phyloP scores from a whole-genome alignment of 1,284 basidiomycete genomes.

The Puccinia hordei region DNA sequence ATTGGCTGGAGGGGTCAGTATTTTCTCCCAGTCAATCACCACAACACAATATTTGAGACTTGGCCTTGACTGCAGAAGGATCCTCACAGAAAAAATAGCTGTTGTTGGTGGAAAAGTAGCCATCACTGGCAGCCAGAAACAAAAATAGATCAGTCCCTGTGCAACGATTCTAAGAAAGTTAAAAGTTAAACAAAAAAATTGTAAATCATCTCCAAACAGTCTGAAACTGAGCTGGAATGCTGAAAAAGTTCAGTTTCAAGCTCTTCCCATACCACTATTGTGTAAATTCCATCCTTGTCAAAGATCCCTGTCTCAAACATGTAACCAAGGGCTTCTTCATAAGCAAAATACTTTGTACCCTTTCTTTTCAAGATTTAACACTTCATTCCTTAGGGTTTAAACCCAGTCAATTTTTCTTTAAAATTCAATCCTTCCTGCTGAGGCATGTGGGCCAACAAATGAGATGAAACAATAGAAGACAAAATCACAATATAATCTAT shows the following conservation, averaged over 20 bases:
- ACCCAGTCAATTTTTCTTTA: slow-evolving; percentile 77
- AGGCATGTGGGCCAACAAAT: slow-evolving; percentile 78
- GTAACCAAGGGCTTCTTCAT: slow-evolving; percentile 82
- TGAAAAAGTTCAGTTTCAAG: slow-evolving; percentile 65
- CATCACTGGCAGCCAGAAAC: slow-evolving; percentile 54
- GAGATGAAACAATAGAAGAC: slow-evolving; percentile 81
- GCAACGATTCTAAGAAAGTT: background rate
- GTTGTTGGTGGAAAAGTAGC: slow-evolving; percentile 65
- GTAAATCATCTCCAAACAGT: slow-evolving; percentile 70
- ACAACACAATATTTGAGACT: slow-evolving; percentile 69
- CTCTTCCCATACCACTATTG: slow-evolving; percentile 69
- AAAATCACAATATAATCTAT: slow-evolving; percentile 74
- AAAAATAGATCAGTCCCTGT: background rate
- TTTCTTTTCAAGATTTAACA: slow-evolving; percentile 66
- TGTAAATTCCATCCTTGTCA: slow-evolving; percentile 72
- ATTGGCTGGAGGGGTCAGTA: background rate
- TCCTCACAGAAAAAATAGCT: slow-evolving; percentile 76
- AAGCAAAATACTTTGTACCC: slow-evolving; percentile 79
- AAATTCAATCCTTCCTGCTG: slow-evolving; percentile 74
- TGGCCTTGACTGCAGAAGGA: slow-evolving; percentile 67
- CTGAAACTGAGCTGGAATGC: slow-evolving; percentile 65
- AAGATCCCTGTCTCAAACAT: slow-evolving; percentile 76
- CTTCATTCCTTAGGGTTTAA: slow-evolving; percentile 70
- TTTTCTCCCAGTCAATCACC: slow-evolving; percentile 12
- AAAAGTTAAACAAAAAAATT: slow-evolving; percentile 62